Base-by-base conservation (phyloP, 2,329 filamentous ascomycete genomes). In the Cladophialophora psammophila region DNA sequence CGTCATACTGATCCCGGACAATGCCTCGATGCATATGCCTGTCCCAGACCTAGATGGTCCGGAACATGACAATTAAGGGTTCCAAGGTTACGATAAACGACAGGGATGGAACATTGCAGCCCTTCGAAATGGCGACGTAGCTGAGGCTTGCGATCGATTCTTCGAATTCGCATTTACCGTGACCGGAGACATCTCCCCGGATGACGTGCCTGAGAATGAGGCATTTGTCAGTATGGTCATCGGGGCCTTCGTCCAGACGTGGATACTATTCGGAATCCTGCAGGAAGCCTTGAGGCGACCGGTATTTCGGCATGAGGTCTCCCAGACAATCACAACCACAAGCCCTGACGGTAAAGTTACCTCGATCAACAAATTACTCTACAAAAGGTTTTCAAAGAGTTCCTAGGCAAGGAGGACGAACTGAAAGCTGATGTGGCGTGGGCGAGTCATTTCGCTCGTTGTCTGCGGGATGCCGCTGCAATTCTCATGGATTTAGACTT, bases 21-120 rank as follows among this genome's bases (percentile, higher is more conserved):
- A 52, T 26, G 48, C 12, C n/a, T 12, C 13, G 10, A 9, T n/a
- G 10, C 48, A 52, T n/a, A 5, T 15, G 12, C 10, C 2, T 15
- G n/a, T 52, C n/a, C 48, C 48, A 4, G 48, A 52, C 48, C 48
- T 52, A 10, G 48, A 15, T 2, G 48, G 48, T 9, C 54, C 54
- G 7, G 54, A 57, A 18, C 36, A 13, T n/a, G 54, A 57, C 32
- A 18, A 57, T n/a, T 13, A 18, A 32, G 54, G 54, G 13, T 57
- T 57, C 18, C 26, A 32, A 10, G 54, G 54, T 5, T 57, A 32
- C 31, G 54, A 57, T 26, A 2, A 57, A n/a, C 54, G 54, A 20
- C 54, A 57, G 34, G 54, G 54, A 18, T 57, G 54, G 54, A 57
- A 57, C 32, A 20, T 57, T 12, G 15, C n/a, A 4, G 32, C 54